Base-by-base conservation (phyloP, 2,329 filamentous ascomycete species). In the Apiospora koreana region DNA sequence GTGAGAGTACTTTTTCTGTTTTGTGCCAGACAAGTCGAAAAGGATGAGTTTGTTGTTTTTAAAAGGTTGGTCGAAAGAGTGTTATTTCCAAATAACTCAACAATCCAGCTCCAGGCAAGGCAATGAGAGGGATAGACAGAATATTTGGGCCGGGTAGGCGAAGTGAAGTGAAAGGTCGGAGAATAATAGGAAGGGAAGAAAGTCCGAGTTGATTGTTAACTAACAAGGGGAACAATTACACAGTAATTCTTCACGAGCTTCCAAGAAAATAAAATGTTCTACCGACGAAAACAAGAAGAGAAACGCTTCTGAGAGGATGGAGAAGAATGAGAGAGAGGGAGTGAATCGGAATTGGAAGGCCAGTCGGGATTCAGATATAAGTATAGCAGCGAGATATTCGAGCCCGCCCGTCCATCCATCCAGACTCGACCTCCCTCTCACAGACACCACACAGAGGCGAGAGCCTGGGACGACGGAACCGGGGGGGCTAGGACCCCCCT, bases 21-120 rank as follows among this genome's bases (percentile, higher is more conserved):
- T 73, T 76, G 75, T 77, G 69, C 73, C 74, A 73, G 75, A 76
- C 75, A 74, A 76, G 71, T 68, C 65, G 70, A 73, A 72, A 71
- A 70, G 68, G 45, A 45, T 45, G 42, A 23, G 45, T 28, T 28
- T 12, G 41, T 45, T n/a, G n/a, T n/a, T n/a, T 58, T 50, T 5
- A 21, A 54, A 68, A 46, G 25, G 41, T 43, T 7, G 28, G 43
- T 54, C 42, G 48, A 58, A 50, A 58, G 38, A 66, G 41, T 16
- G 41, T 21, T 66, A 62, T 16, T 54, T 38, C 38, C 66, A 31
- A 38, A 23, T 8, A 43, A 31, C 42, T 67, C 46, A 67, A 46
- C 65, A 46, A 46, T 67, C 65, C 65, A 46, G 66, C 66, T 68
- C 66, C 66, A 68, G 66, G 45, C 66, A 23, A 54, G 66, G 45